phyloP scores from a whole-genome alignment of 1,284 basidiomycete genomes.

The Cystobasidiaceae sp. region DNA sequence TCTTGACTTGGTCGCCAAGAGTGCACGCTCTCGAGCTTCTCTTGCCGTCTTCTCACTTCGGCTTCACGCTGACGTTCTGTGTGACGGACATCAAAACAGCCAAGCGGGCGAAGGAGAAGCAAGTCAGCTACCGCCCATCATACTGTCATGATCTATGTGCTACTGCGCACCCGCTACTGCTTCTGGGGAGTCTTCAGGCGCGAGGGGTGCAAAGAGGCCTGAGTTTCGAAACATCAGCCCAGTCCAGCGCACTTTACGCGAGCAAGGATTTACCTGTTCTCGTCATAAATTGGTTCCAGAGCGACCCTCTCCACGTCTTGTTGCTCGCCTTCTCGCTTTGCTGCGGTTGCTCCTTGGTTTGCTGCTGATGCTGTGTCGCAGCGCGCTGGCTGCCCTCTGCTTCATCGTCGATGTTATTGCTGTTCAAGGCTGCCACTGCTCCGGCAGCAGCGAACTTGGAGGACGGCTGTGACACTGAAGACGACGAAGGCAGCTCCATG shows the following conservation, averaged over 20 bases:
- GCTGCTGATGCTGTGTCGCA: not conserved
- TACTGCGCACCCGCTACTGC: not conserved
- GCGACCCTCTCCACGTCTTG: conserved; percentile 2
- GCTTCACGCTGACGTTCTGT: not conserved
- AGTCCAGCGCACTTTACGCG: not conserved
- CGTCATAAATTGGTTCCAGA: conserved; percentile 26
- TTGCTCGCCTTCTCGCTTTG: not conserved
- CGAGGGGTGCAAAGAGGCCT: conserved; percentile 27
- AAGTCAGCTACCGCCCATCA: too few species aligned
- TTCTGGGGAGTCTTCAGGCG: conserved; percentile 23
- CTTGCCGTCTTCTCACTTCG: not conserved
- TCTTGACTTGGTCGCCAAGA: conserved; percentile 25
- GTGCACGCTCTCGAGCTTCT: conserved; percentile 22
- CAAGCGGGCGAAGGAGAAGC: not conserved
- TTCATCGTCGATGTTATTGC: not conserved
- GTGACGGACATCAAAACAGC: not conserved
- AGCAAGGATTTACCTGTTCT: conserved; percentile 1
- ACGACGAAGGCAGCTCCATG: too few species aligned
- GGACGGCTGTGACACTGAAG: not conserved
- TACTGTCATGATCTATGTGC: not conserved
- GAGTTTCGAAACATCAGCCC: not conserved
- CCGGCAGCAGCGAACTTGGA: not conserved
- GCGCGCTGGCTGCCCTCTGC: not conserved
- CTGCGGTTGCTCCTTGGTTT: too few species aligned
- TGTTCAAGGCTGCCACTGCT: conserved; percentile 6